These are phyloP conservation scores for Dioszegia aurantiaca DNA, from an alignment of 768 basidiomycete genomes.

Conservation along the genomic window DNA sequence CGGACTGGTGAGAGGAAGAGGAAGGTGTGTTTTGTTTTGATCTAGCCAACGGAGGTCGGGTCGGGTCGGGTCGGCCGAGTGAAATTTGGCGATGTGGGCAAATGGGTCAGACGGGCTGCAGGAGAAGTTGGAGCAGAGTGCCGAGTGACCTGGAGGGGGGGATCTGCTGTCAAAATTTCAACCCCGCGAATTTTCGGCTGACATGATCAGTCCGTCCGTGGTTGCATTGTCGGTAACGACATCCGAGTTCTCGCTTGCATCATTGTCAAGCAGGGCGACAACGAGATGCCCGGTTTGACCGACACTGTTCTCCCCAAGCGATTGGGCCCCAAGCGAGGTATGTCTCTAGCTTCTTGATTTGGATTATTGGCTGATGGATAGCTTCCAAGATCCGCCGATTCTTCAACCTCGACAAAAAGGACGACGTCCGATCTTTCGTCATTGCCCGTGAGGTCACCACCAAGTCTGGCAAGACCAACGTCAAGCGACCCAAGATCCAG, in stretches of 20 bases:
- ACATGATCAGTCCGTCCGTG: conserved; percentile 65
- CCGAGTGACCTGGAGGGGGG: conserved; percentile 4
- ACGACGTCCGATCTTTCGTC: conserved; percentile 91
- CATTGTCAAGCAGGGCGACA: conserved; percentile 93
- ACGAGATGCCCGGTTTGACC: conserved; percentile 84
- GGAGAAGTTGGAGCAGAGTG: background rate
- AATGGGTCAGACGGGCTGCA: too few species aligned
- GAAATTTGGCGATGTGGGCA: too few species aligned
- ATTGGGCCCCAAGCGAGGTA: conserved; percentile 18
- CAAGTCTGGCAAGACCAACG: conserved; percentile 86
- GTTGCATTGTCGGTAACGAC: conserved; percentile 95
- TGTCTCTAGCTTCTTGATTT: background rate
- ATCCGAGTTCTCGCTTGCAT: conserved; percentile 90
- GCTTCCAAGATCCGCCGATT: conserved; percentile 95
- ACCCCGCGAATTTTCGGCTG: conserved; percentile 2
- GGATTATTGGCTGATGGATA: background rate
- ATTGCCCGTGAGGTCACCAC: conserved; percentile 89
- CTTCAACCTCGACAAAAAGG: conserved; percentile 96
- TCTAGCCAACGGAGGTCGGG: too few species aligned
- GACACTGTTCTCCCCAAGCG: conserved; percentile 90
- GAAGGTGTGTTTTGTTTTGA: conserved; percentile 56
- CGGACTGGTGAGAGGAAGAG: conserved; percentile 94
- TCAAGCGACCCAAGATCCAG: conserved; percentile 91
- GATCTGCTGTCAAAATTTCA: background rate
- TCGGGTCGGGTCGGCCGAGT: background rate